phyloP scores from a whole-genome alignment of 2,329 filamentous ascomycete genomes.

The Xylariaceae sp. region DNA sequence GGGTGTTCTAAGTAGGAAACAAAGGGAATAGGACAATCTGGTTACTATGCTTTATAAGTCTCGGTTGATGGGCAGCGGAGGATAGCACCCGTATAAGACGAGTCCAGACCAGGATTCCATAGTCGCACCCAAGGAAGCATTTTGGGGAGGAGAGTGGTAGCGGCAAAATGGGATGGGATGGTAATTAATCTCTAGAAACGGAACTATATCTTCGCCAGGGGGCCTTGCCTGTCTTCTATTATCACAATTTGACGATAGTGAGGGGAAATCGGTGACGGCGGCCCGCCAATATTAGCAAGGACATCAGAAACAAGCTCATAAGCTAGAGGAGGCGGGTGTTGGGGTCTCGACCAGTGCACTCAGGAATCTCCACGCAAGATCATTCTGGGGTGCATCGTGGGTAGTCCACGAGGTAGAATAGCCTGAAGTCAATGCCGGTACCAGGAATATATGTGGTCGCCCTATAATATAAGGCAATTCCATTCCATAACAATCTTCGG shows the following conservation, averaged over 20 bases:
- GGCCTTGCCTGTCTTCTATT: conserved; percentile 4
- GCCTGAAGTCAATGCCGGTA: conserved; percentile 26
- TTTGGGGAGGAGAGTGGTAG: conserved; percentile 12
- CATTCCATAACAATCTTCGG: conserved; percentile 20
- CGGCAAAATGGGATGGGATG: conserved; percentile 24
- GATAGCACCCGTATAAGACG: conserved; percentile 16
- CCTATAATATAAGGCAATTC: conserved; percentile 19
- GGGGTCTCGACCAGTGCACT: conserved; percentile 1
- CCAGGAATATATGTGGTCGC: conserved; percentile 11
- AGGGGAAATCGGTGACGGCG: conserved; percentile 19
- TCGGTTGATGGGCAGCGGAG: conserved; percentile 15
- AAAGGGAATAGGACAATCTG: conserved; percentile 1
- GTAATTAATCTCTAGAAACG: conserved; percentile 19
- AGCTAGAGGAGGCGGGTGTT: neutral
- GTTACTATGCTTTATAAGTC: conserved; percentile 19
- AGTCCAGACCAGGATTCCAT: conserved; percentile 19
- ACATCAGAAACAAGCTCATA: conserved; percentile 1
- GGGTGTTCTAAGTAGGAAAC: neutral
- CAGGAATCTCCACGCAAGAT: conserved; percentile 16
- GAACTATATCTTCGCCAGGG: conserved; percentile 16
- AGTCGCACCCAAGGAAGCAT: conserved; percentile 10
- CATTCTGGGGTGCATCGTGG: conserved; percentile 18
- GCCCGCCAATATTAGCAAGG: conserved; percentile 19
- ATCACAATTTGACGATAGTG: conserved; percentile 15
- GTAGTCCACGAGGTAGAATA: conserved; percentile 12